Conservation (phyloP, 495 filamentous ascomycete genomes). For the Podospora pseudopauciseta region DNA sequence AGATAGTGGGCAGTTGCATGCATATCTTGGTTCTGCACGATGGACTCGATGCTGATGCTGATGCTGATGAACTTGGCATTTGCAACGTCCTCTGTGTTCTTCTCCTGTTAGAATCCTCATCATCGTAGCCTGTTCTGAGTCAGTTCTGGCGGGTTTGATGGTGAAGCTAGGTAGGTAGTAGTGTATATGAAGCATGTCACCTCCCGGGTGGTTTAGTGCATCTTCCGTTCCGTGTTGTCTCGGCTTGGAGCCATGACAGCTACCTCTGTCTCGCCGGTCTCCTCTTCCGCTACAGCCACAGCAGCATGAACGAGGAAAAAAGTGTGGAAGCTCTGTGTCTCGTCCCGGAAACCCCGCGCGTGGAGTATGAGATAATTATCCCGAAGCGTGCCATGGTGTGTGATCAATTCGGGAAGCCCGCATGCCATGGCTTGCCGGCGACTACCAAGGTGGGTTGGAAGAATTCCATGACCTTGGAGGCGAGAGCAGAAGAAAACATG, state of each 20-base stretch:
- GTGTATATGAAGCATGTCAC: not conserved
- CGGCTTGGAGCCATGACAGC: not conserved
- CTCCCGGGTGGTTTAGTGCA: not conserved
- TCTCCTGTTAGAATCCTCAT: not conserved
- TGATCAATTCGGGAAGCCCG: not conserved
- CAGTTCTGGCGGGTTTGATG: not conserved
- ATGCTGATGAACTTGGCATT: not conserved
- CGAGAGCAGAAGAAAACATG: not conserved
- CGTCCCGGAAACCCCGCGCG: not conserved
- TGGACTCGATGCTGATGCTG: not conserved
- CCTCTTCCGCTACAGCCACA: not conserved
- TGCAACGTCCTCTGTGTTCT: not conserved
- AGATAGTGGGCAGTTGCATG: not conserved
- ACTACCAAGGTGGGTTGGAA: not conserved
- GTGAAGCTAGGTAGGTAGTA: too few relatives aligned
- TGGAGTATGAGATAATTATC: not conserved
- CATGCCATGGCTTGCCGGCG: not conserved
- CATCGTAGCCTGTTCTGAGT: not conserved
- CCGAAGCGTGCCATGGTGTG: not conserved
- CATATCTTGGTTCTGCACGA: not conserved
- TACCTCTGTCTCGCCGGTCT: not conserved
- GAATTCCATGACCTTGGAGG: not conserved
- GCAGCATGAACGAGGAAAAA: not conserved
- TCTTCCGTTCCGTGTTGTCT: not conserved
- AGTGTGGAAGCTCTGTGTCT: not conserved